These are phyloP conservation scores for Pseudocercospora fijiensis DNA, from an alignment of 2,329 filamentous ascomycete genomes.

Conservation along the genomic window DNA sequence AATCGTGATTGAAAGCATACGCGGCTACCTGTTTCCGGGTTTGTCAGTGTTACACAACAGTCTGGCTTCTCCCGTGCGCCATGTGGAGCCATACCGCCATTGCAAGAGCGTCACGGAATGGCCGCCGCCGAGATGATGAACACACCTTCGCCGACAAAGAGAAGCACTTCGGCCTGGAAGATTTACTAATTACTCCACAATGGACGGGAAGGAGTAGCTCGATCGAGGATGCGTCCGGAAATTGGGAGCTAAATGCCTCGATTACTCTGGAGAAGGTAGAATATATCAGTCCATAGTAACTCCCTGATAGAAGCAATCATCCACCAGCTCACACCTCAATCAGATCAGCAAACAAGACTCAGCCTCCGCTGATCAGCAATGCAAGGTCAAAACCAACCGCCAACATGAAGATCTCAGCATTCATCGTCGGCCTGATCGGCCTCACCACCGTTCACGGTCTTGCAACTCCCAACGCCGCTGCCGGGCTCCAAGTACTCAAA, in stretches of 20 bases:
- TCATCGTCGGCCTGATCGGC: not conserved
- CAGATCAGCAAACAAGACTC: not conserved
- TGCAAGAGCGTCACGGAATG: not conserved
- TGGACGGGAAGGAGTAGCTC: not conserved
- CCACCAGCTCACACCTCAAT: not conserved
- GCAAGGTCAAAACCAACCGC: not conserved
- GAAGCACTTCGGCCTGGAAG: not conserved
- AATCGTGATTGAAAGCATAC: not conserved
- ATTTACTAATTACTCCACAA: not conserved
- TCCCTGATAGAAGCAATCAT: not conserved
- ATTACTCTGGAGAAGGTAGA: not conserved
- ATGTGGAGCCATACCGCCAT: not conserved
- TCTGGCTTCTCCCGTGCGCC: not conserved
- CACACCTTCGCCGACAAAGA: not conserved
- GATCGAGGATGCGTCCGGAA: not conserved
- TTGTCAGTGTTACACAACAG: not conserved
- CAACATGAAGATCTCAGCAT: not conserved
- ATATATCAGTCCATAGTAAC: not conserved
- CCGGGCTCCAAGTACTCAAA: not conserved
- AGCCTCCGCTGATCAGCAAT: not conserved
- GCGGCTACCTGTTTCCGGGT: not conserved
- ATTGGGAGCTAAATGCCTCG: not conserved
- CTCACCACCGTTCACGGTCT: not conserved
- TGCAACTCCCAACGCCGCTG: not conserved
- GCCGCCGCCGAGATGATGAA: not conserved